These are phyloP conservation scores for Sporothrix brasiliensis DNA, from an alignment of 2,329 filamentous ascomycete species.

Conservation along the genomic window DNA sequence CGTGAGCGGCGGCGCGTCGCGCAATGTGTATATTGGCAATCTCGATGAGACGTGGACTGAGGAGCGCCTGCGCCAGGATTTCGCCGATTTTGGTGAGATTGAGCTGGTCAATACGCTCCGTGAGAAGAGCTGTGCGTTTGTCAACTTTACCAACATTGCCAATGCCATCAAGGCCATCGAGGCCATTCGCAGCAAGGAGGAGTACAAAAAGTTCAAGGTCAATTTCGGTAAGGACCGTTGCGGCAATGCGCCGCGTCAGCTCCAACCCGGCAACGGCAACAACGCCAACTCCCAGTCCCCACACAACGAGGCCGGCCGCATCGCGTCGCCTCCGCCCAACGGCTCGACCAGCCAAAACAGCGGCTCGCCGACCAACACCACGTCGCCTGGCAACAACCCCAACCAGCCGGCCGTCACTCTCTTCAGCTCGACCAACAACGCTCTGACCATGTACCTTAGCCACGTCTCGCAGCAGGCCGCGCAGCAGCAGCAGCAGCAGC, in stretches of 20 bases:
- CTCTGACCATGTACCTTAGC: conserved; percentile 88
- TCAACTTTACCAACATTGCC: conserved; percentile 99
- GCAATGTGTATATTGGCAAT: conserved; percentile 98
- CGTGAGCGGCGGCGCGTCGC: conserved; percentile 94
- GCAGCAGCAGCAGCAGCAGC: conserved; percentile 73
- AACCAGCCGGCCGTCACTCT: conserved; percentile 64
- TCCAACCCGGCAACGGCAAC: conserved; percentile 49
- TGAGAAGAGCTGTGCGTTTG: conserved; percentile 99
- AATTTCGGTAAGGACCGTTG: conserved; percentile 99
- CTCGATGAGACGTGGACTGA: conserved; percentile 97
- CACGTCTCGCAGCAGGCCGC: conserved; percentile 75
- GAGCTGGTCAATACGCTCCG: conserved; percentile 94
- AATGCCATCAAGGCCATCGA: conserved; percentile 99
- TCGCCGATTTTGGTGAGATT: conserved; percentile 96
- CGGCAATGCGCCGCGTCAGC: conserved; percentile 91
- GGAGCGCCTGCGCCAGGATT: conserved; percentile 92
- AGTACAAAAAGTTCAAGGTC: conserved; percentile 98
- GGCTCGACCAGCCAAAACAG: conserved; percentile 60
- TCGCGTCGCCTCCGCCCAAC: conserved; percentile 62
- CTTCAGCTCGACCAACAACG: conserved; percentile 82
- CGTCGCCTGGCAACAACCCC: conserved; percentile 44
- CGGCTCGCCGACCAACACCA: conserved; percentile 57
- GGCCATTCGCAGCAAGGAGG: conserved; percentile 88
- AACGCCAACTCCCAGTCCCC: conserved; percentile 60
- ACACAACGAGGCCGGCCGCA: conserved; percentile 61